Percentiles rank a stretch among this genome's conserved stretches.
Conservation (phyloP, 2,329 filamentous ascomycete species). For the Colletotrichum paranaense region DNA sequence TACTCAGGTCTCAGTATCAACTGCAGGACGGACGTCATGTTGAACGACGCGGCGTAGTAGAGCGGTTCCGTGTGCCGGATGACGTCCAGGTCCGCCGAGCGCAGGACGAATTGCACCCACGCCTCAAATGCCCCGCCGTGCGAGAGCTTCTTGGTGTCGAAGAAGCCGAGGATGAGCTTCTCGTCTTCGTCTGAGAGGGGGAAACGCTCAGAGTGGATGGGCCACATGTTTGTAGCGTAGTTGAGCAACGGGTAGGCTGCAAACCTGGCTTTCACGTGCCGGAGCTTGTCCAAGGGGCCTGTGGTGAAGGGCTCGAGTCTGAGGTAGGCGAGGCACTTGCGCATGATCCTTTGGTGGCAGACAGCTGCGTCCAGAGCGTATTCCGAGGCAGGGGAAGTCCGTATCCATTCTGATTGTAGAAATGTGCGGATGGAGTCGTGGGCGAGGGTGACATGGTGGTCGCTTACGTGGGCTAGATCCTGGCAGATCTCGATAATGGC, state of each 20-base stretch:
- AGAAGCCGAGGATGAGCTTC: constrained; percentile 37
- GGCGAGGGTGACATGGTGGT: constrained; percentile 37
- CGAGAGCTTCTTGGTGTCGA: constrained; percentile 34
- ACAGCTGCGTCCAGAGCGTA: constrained; percentile 35
- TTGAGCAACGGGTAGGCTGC: constrained; percentile 33
- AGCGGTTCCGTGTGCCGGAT: constrained; percentile 38
- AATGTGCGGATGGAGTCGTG: constrained; percentile 41
- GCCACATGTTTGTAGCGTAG: constrained; percentile 38
- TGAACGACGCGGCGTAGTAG: constrained; percentile 42
- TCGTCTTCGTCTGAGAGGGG: constrained; percentile 25
- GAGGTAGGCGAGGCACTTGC: constrained; percentile 40
- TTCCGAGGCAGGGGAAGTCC: constrained; percentile 33
- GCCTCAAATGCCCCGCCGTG: constrained; percentile 39
- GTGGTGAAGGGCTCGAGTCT: constrained; percentile 33
- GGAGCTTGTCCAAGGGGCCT: constrained; percentile 25
- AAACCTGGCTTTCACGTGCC: constrained; percentile 11
- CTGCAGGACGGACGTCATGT: constrained; percentile 39
- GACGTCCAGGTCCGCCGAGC: constrained; percentile 4
- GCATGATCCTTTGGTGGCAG: constrained; percentile 37
- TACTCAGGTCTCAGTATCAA: constrained; percentile 37
- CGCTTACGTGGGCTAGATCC: constrained; percentile 33
- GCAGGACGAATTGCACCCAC: constrained; percentile 40
- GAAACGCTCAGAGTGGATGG: constrained; percentile 38
- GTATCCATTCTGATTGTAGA: constrained; percentile 38
- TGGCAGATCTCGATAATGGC: constrained; percentile 38